A percentile compares a stretch with the other conserved stretches of the same genome.
Evolutionary conservation across 495 filamentous ascomycete species (phyloP).

Genomic region (Neurospora sp.): DNA sequence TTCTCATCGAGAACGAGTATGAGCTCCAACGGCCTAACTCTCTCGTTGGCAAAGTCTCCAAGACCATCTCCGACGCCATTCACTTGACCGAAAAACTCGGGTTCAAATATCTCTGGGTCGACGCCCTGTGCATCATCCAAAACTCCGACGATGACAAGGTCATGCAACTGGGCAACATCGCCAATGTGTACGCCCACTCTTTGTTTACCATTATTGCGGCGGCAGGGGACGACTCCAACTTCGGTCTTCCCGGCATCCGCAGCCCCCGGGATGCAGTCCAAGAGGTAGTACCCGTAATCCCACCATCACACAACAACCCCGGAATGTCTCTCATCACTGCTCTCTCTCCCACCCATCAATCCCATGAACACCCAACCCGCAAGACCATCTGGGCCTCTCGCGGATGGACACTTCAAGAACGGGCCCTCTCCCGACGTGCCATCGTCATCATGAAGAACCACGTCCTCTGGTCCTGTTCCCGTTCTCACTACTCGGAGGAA

Average conservation of each 20-base stretch:
- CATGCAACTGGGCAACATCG: slow-evolving; percentile 11
- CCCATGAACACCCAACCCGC: not conserved
- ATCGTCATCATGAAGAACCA: not conserved
- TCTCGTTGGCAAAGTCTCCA: slow-evolving; percentile 3
- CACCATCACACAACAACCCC: not conserved
- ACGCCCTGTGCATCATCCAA: slow-evolving; percentile 22
- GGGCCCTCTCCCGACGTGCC: not conserved
- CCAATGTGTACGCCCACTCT: slow-evolving; percentile 11
- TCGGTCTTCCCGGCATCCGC: not conserved
- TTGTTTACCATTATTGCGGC: slow-evolving; percentile 13
- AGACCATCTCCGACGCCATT: slow-evolving; percentile 16
- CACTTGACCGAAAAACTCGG: slow-evolving; percentile 7
- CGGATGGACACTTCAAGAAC: not conserved
- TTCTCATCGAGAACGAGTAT: not conserved
- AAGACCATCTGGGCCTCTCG: not conserved
- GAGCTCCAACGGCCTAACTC: slow-evolving; percentile 2
- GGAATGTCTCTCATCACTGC: not conserved
- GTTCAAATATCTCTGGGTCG: slow-evolving; percentile 18
- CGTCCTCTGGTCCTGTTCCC: not conserved
- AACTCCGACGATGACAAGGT: slow-evolving; percentile 16
- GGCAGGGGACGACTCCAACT: not conserved
- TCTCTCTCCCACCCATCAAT: not conserved
- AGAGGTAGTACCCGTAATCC: not conserved
- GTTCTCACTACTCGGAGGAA: not conserved
- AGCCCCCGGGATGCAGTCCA: not conserved